Evolutionary conservation across 768 basidiomycete species (phyloP).

Genomic region (Pleurotus platypus): DNA sequence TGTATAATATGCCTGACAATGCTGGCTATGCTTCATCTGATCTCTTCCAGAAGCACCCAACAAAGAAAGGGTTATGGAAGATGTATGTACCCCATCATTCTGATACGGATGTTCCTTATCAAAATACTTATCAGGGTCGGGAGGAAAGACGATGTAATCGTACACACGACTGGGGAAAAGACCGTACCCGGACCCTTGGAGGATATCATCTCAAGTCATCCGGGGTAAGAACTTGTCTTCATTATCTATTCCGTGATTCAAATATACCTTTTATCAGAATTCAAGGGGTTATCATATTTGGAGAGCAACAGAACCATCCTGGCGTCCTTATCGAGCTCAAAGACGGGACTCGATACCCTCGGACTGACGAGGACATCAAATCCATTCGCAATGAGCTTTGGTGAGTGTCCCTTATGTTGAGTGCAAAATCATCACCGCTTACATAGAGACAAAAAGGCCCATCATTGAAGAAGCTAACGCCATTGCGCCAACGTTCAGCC

Average conservation of each 20-base stretch:
- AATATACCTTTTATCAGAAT: conserved; percentile 18
- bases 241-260: background rate
- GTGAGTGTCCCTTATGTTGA: conserved; percentile 15
- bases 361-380: conserved; percentile 16
- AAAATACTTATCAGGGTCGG: conserved; percentile 26
- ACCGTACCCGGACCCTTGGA: conserved; percentile 28
- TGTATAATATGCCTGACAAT: conserved; percentile 26
- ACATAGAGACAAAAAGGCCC: conserved; percentile 21
- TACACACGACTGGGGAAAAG: conserved; percentile 27
- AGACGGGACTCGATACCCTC: conserved; percentile 21
- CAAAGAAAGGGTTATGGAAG: conserved; percentile 37
- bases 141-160: conserved; percentile 27
- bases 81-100: conserved; percentile 22
- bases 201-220: conserved; percentile 16
- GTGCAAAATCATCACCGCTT: background rate
- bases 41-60: conserved; percentile 40
- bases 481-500: conserved; percentile 38
- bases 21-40: conserved; percentile 42
- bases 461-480: conserved; percentile 41
- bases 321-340: conserved; percentile 31
- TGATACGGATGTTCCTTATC: background rate
- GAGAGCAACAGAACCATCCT: conserved; percentile 30
- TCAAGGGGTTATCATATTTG: conserved; percentile 39
- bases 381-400: conserved; percentile 35
- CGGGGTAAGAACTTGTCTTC: conserved; percentile 16